Base-by-base conservation (phyloP, 1,139 yeast genomes). In the Magnusiomyces sp. region DNA sequence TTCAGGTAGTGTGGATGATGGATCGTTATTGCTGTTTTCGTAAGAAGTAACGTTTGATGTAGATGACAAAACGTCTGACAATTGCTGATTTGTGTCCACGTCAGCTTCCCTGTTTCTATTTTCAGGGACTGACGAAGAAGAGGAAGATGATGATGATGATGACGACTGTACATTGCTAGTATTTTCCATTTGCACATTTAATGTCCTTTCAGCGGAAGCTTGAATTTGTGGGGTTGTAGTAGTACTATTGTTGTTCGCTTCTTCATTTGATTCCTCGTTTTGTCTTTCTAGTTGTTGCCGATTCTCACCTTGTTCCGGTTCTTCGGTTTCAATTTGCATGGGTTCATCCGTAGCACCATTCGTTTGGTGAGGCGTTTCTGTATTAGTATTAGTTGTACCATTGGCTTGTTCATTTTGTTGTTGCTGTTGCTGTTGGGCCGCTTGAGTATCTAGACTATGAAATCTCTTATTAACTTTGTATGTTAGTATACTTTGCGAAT, bases 401-500 rank as follows among this genome's bases (percentile, higher is more conserved):
- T 10, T 14, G 5, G 13, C 23, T 38, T 14, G 16, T 10, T 14
- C 20, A 11, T 4, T 19, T 38, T n/a, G 41, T 19, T 19, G 20
- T 11, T 5, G 23, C 5, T 11, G 27, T 23, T 33, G 46, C n/a
- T 43, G 45, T 9, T 32, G 11, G 13, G 34, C 11, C 42, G 20
- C 19, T 23, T 32, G 40, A 45, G 17, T 43, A 43, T 47, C 56
- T 17, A 53, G 2, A 13, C 56, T 46, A 48, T 57, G 60, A 34
- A 55, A 56, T 49, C 54, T 56, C 59, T 56, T 43, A 9, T 20
- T 20, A 17, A 29, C n/a, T 40, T 13, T 5, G 16, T 39, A 27
- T 23, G 31, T 27, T 13, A 16, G 40, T 40, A 20, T 9, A 20
- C 19, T 29, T 27, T 14, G 16, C 11, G 13, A 11, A n/a, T 19